phyloP scores from a whole-genome alignment of 2,329 filamentous ascomycete species.

The Dothistroma pini region DNA sequence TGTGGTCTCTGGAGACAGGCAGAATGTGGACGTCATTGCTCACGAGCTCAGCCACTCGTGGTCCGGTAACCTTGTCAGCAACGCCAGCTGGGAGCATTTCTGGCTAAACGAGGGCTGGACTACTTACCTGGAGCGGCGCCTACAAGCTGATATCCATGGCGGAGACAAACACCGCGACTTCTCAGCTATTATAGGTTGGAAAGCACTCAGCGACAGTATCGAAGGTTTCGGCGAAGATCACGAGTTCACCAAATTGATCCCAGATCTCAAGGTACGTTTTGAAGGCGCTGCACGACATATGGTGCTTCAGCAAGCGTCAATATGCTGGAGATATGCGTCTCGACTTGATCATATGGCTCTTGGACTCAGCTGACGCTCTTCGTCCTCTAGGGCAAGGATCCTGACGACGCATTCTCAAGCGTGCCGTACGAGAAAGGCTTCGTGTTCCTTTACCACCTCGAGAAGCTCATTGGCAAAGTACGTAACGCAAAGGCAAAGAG shows the following conservation, averaged over 20 bases:
- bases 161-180: constrained; percentile 87
- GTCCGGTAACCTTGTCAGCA: constrained; percentile 83
- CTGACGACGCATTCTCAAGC: constrained; percentile 90
- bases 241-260: constrained; percentile 87
- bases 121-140: constrained; percentile 85
- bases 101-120: constrained; percentile 81
- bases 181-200: constrained; percentile 94
- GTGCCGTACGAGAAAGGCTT: constrained; percentile 97
- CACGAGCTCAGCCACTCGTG: constrained; percentile 75
- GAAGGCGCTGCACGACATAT: background rate
- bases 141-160: constrained; percentile 68
- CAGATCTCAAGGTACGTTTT: constrained; percentile 63
- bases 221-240: constrained; percentile 76
- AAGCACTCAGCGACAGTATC: constrained; percentile 76
- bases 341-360: background rate
- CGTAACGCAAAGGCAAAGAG: too few relatives aligned
- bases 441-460: constrained; percentile 86
- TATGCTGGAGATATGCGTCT: background rate
- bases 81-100: constrained; percentile 78
- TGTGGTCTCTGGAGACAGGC: constrained; percentile 75
- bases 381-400: constrained; percentile 69
- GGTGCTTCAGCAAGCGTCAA: background rate
- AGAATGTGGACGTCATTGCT: constrained; percentile 95
- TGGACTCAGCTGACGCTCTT: background rate
- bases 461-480: constrained; percentile 70